phyloP scores from a whole-genome alignment of 2,329 filamentous ascomycete genomes.

The Helotiales sp. region DNA sequence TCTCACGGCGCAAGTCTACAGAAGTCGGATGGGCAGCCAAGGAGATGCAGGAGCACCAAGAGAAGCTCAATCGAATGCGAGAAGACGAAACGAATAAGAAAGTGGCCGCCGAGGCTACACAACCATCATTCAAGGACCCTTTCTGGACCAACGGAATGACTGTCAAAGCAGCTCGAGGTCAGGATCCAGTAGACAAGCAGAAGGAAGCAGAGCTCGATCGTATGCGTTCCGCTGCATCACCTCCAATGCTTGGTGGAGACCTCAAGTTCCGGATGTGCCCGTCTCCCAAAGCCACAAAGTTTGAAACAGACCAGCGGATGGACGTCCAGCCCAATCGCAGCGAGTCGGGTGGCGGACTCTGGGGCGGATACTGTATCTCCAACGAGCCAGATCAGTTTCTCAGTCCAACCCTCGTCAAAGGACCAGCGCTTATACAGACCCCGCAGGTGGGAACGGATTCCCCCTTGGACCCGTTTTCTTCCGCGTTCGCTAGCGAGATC shows the following conservation, averaged over 20 bases:
- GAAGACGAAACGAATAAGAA: conserved; percentile 36
- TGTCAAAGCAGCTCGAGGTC: conserved; percentile 21
- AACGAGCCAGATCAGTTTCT: conserved; percentile 37
- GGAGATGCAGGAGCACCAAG: conserved; percentile 38
- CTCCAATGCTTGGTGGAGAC: conserved; percentile 86
- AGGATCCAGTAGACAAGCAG: conserved; percentile 21
- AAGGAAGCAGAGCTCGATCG: conserved; percentile 43
- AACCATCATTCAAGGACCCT: conserved; percentile 34
- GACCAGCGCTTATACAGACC: conserved; percentile 38
- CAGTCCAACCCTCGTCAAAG: conserved; percentile 34
- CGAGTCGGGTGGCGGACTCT: conserved; percentile 65
- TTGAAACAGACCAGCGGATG: conserved; percentile 73
- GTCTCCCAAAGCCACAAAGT: conserved; percentile 81
- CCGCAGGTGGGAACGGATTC: conserved; percentile 34
- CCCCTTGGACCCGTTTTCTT: conserved; percentile 34
- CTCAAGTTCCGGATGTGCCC: conserved; percentile 78
- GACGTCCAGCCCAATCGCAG: conserved; percentile 53
- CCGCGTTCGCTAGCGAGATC: conserved; percentile 26
- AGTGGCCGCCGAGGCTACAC: conserved; percentile 34
- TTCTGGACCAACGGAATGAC: conserved; percentile 39
- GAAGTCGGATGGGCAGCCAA: conserved; percentile 35
- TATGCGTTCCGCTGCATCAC: conserved; percentile 61
- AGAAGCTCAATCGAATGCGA: conserved; percentile 32
- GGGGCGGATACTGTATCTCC: conserved; percentile 69
- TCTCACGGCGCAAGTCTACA: conserved; percentile 29